phyloP scores from a whole-genome alignment of 1,139 yeast genomes.

The Candida sp. region DNA sequence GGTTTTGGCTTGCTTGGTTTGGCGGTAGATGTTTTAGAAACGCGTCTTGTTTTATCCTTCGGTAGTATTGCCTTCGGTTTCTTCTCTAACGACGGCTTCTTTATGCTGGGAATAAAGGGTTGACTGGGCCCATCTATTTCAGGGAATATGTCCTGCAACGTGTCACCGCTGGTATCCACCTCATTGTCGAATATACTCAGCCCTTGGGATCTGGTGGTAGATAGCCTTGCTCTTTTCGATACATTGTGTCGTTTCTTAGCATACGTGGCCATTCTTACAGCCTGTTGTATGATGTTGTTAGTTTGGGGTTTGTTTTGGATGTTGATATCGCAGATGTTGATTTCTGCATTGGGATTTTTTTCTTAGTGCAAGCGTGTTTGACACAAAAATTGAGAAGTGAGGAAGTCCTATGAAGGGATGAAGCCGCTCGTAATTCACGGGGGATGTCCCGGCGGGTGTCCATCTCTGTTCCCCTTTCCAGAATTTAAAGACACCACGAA shows the following conservation, averaged over 20 bases:
- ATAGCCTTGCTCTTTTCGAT: background rate
- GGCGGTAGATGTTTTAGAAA: background rate
- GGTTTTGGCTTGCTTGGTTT: background rate
- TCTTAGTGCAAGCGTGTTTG: too few relatives aligned
- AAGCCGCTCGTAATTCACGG: too few relatives aligned
- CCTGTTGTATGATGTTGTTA: too few relatives aligned
- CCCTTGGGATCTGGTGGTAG: background rate
- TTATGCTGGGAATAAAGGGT: background rate
- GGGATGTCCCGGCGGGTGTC: too few relatives aligned
- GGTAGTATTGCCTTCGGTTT: background rate
- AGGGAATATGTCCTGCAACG: background rate
- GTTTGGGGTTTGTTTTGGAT: too few relatives aligned
- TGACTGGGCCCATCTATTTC: background rate
- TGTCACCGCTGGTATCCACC: background rate
- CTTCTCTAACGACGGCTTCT: background rate
- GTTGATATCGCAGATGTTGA: too few relatives aligned
- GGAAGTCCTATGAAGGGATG: too few relatives aligned
- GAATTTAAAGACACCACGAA: too few relatives aligned
- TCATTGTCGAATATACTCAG: background rate
- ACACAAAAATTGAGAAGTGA: too few relatives aligned
- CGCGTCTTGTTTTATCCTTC: background rate
- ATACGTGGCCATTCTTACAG: slow-evolving; percentile 1
- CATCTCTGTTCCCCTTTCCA: too few relatives aligned
- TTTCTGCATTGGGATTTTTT: too few relatives aligned
- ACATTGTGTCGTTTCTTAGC: background rate